Evolutionary conservation across 108 stramenopile species (phyloP), one percentile per base, ranked within the genome.

Genomic region (Nannochloropsis granulata): DNA sequence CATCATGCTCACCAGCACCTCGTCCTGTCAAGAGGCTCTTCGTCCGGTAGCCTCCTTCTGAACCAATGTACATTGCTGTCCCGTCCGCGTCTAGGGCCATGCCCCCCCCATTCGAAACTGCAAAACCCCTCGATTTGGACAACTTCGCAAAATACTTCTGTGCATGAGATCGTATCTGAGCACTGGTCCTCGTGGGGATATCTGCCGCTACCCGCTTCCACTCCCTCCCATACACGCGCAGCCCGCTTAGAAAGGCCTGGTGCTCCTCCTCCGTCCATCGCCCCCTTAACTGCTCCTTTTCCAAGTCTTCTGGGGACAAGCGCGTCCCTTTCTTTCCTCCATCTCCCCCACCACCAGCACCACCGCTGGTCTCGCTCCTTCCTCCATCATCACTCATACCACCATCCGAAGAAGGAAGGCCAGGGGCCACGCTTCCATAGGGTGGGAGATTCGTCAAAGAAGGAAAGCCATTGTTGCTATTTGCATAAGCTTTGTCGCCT

Each of bases 101-200:
- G 56, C 56, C 56, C 7, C 56, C 56, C 56, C 21, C 56, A n/a
- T 71, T 16, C 56, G 56, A n/a, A 19, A 81, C 21, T 23, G 34
- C 81, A 8, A 81, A 21, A 8, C 43, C 81, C 19, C 43, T 16
- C 34, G 43, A 16, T 44, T 83, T 83, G 12, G 82, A 44, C 14
- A 83, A 21, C 21, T 83, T 83, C 19, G 78, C 25, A 21, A 83
- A 83, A 45, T 83, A 56, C 12, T 83, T 83, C 42, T 83, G 82
- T 13, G 82, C 82, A n/a, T 83, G 82, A 13, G 82, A 46, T 11
- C 82, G 82, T 14, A 83, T 78, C 45, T 83, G 82, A 46, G 45
- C 43, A 19, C 25, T 25, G 42, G 19, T 43, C 11, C 82, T 13
- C 5, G 82, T 83, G 19, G 43, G 43, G 43, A 83, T 43, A 13